Evolutionary conservation across 2,329 filamentous ascomycete genomes (phyloP).

Genomic region (Lasiodiplodia sp.): DNA sequence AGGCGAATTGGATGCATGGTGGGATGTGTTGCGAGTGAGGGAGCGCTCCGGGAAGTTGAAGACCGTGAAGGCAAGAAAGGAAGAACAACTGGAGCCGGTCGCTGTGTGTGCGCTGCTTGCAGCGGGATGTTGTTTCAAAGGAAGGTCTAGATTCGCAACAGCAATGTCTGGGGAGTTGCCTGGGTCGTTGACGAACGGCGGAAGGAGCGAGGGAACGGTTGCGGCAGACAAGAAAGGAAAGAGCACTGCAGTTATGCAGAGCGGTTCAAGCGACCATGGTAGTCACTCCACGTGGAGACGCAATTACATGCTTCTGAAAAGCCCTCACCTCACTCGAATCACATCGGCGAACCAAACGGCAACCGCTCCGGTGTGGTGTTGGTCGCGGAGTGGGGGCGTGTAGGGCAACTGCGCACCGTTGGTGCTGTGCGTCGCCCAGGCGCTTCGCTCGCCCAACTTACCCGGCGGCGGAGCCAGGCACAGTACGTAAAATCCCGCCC

Average conservation of each 20-base stretch:
- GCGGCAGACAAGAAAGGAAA: conserved; percentile 10
- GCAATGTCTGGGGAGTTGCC: neutral
- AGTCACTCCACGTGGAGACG: neutral
- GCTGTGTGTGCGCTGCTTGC: conserved; percentile 14
- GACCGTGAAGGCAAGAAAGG: neutral
- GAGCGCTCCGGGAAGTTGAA: neutral
- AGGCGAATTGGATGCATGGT: neutral
- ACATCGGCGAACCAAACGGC: neutral
- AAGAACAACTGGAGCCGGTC: neutral
- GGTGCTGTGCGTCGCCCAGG: conserved; percentile 13
- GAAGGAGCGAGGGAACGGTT: conserved; percentile 3
- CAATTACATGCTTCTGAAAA: neutral
- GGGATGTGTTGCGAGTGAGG: neutral
- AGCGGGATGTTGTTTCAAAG: neutral
- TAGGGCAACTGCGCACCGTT: conserved; percentile 10
- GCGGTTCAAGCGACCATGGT: neutral
- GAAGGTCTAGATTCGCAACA: conserved; percentile 1
- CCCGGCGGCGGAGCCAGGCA: conserved; percentile 1
- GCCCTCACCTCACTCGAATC: neutral
- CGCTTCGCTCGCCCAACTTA: neutral
- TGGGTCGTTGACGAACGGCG: neutral
- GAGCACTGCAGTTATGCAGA: neutral
- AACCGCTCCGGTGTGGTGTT: neutral
- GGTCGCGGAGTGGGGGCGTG: conserved; percentile 9
- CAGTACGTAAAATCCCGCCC: conserved; percentile 3